A percentile compares a stretch with the other conserved stretches of the same genome.
These are phyloP conservation scores for Myochromella boudieri DNA, from an alignment of 768 basidiomycete genomes.

Conservation along the genomic window DNA sequence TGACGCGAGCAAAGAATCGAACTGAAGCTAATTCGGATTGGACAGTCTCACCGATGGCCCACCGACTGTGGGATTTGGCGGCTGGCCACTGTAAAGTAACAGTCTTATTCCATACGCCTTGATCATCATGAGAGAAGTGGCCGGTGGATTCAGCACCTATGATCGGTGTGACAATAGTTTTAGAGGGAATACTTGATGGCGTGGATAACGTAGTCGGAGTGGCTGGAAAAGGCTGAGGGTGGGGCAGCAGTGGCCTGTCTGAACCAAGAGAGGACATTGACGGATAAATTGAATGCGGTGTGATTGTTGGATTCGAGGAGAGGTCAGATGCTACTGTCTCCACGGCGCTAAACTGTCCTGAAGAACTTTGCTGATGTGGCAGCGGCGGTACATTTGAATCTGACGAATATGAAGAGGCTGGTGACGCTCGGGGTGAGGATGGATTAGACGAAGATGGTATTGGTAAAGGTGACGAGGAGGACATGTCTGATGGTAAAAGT, in stretches of 20 bases:
- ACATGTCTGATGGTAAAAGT: constrained; percentile 19
- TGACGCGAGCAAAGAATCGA: constrained; percentile 69
- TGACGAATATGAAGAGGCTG: constrained; percentile 32
- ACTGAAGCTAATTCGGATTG: constrained; percentile 62
- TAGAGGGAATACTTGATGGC: constrained; percentile 27
- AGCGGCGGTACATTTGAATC: constrained; percentile 27
- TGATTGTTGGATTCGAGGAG: constrained; percentile 44
- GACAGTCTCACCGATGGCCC: constrained; percentile 81
- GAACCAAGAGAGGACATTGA: constrained; percentile 30
- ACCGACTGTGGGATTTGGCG: constrained; percentile 64
- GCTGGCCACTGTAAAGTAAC: constrained; percentile 74
- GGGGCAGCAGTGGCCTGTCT: constrained; percentile 27
- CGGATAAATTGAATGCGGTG: constrained; percentile 32
- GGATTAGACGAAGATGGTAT: constrained; percentile 18
- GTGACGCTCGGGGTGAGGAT: constrained; percentile 18
- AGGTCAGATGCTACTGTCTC: constrained; percentile 24
- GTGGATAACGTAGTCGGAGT: constrained; percentile 20
- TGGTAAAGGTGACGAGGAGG: constrained; percentile 21
- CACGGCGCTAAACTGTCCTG: constrained; percentile 10
- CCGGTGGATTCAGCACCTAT: constrained; percentile 60
- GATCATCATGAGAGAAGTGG: constrained; percentile 51
- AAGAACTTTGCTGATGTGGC: constrained; percentile 21
- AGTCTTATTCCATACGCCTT: constrained; percentile 63
- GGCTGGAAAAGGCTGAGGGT: constrained; percentile 16
- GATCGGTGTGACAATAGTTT: constrained; percentile 51